phyloP scores from a whole-genome alignment of 2,329 filamentous ascomycete species.

The Calonectria hongkongensis region DNA sequence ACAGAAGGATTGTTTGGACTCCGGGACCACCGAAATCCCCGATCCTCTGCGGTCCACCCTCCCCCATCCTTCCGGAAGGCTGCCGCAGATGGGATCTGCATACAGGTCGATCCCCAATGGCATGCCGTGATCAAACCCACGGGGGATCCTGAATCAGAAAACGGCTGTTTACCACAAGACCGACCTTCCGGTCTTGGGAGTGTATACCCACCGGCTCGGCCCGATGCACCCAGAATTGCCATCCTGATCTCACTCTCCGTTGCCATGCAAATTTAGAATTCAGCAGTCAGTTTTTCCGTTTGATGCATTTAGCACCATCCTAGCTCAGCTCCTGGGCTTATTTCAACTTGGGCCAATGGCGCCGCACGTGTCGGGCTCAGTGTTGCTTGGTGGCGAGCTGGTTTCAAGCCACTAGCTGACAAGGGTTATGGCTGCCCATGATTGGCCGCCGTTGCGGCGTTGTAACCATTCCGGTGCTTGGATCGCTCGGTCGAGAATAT shows the following conservation, averaged over 20 bases:
- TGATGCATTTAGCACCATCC: conserved; percentile 13
- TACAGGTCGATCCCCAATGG: conserved; percentile 3
- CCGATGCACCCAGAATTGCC: conserved; percentile 31
- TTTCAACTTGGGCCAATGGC: conserved; percentile 40
- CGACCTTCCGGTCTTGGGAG: conserved; percentile 29
- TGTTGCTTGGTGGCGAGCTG: conserved; percentile 42
- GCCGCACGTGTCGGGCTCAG: conserved; percentile 45
- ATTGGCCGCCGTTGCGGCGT: conserved; percentile 44
- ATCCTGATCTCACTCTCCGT: background rate
- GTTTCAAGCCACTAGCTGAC: conserved; percentile 45
- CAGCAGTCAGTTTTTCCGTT: background rate
- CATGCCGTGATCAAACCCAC: conserved; percentile 3
- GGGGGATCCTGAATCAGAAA: background rate
- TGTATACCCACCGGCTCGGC: conserved; percentile 27
- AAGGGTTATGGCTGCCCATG: conserved; percentile 32
- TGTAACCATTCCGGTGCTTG: conserved; percentile 46
- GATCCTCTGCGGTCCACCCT: background rate
- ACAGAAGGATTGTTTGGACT: background rate
- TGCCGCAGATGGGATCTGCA: conserved; percentile 8
- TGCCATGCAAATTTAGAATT: conserved; percentile 24
- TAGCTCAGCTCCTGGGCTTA: conserved; percentile 22
- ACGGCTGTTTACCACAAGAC: background rate
- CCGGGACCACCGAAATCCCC: background rate
- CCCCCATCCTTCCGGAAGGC: conserved; percentile 4
- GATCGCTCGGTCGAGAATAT: conserved; percentile 44